phyloP scores from a whole-genome alignment of 2,329 filamentous ascomycete species.

The Penicillium aurantiogriseum region DNA sequence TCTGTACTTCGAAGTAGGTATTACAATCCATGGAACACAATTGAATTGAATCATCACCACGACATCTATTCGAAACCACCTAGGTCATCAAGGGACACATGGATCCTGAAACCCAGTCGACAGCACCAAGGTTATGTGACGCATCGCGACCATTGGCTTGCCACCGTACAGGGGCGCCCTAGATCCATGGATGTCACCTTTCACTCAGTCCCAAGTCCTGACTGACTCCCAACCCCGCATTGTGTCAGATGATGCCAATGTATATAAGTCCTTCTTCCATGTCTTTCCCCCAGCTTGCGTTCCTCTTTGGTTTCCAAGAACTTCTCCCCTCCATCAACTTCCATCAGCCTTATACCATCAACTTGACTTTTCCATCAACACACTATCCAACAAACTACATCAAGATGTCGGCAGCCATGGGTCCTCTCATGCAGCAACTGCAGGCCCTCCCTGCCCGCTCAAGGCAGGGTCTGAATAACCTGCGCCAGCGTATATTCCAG shows the following conservation, averaged over 20 bases:
- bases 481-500: slow-evolving; percentile 27
- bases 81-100: neutral
- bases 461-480: slow-evolving; percentile 25
- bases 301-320: neutral
- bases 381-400: neutral
- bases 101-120: slow-evolving; percentile 8
- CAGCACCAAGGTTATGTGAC: neutral
- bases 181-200: slow-evolving; percentile 16
- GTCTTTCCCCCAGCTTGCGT: neutral
- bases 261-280: slow-evolving; percentile 17
- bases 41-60: neutral
- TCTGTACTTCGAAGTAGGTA: neutral
- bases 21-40: neutral
- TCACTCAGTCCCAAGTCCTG: slow-evolving; percentile 10
- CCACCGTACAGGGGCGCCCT: slow-evolving; percentile 19
- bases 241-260: slow-evolving; percentile 21
- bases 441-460: slow-evolving; percentile 24
- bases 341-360: neutral
- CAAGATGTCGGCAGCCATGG: slow-evolving; percentile 26
- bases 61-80: neutral
- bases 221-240: slow-evolving; percentile 23
- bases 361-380: slow-evolving; percentile 3
- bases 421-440: slow-evolving; percentile 23
- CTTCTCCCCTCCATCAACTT: slow-evolving; percentile 4
- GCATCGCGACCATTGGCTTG: slow-evolving; percentile 9